A percentile compares a stretch with the other conserved stretches of the same genome.
These are phyloP conservation scores for Botryotinia narcissicola DNA, from an alignment of 2,329 filamentous ascomycete species.

Conservation along the genomic window DNA sequence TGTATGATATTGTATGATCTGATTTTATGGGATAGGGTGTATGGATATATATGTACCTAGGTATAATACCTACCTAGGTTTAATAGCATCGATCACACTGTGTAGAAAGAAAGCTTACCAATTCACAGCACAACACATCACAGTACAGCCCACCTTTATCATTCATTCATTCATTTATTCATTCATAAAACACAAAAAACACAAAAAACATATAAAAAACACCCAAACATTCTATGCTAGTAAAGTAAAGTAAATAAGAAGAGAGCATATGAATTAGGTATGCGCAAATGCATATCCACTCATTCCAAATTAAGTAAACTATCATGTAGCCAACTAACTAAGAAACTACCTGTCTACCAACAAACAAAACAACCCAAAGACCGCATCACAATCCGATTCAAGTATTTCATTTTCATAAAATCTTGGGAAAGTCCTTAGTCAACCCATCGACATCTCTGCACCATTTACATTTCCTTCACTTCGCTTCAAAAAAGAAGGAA, in stretches of 20 bases:
- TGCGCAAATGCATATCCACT: neutral
- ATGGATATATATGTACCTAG: too few species aligned
- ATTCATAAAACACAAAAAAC: neutral
- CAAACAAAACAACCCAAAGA: neutral
- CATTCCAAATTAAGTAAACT: neutral
- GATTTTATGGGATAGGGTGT: too few species aligned
- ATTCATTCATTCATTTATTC: neutral
- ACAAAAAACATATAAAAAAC: too few species aligned
- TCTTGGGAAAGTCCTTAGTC: neutral
- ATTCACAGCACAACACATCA: neutral
- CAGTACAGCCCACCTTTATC: rapidly evolving
- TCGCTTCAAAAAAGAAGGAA: neutral
- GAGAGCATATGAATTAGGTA: neutral
- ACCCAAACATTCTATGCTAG: neutral
- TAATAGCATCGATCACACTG: too few species aligned
- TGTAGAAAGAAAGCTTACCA: too few species aligned
- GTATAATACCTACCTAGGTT: too few species aligned
- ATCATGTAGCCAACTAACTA: neutral
- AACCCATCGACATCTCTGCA: neutral
- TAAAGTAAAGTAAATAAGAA: neutral
- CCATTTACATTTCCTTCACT: neutral
- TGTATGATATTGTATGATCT: too few species aligned
- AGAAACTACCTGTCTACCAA: neutral
- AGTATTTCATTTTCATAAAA: neutral
- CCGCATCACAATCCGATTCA: neutral